These are phyloP conservation scores for Neurospora discreta DNA, from an alignment of 495 filamentous ascomycete genomes.

Conservation along the genomic window DNA sequence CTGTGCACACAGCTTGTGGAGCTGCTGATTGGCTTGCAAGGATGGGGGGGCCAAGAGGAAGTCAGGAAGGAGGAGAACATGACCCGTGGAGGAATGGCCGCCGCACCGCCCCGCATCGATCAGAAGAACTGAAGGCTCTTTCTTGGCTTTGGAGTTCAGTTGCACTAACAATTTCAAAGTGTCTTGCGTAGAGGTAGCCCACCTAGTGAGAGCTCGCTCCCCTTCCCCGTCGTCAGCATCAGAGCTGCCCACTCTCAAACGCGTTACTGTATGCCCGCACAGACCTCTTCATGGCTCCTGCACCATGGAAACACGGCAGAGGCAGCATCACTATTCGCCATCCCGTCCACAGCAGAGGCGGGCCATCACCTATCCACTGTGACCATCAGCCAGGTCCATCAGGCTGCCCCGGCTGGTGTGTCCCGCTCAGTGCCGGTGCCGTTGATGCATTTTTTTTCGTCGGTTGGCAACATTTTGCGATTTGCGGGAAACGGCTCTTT, in stretches of 20 bases:
- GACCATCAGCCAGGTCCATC: neutral
- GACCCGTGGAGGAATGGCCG: neutral
- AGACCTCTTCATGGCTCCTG: neutral
- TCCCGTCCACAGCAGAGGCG: neutral
- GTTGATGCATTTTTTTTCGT: constrained; percentile 19
- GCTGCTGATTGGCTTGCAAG: constrained; percentile 14
- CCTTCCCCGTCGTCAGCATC: neutral
- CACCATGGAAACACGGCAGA: neutral
- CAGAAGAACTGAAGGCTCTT: neutral
- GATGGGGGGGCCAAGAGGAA: constrained; percentile 1
- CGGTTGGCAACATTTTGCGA: constrained; percentile 35
- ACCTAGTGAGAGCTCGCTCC: neutral
- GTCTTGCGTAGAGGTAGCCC: too few species aligned
- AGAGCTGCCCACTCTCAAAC: neutral
- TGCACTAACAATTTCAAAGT: neutral
- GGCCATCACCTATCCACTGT: neutral
- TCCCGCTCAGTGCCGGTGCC: constrained; percentile 5
- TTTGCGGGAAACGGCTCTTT: constrained; percentile 29
- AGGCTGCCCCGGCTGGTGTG: neutral
- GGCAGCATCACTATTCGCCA: constrained; percentile 13
- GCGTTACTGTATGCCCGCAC: neutral
- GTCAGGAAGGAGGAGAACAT: neutral
- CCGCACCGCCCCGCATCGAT: neutral
- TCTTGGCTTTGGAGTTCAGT: neutral
- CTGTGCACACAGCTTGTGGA: neutral